Base-by-base conservation (phyloP, 805 yeast species). In the Sugiyamaella qingdaonensis region DNA sequence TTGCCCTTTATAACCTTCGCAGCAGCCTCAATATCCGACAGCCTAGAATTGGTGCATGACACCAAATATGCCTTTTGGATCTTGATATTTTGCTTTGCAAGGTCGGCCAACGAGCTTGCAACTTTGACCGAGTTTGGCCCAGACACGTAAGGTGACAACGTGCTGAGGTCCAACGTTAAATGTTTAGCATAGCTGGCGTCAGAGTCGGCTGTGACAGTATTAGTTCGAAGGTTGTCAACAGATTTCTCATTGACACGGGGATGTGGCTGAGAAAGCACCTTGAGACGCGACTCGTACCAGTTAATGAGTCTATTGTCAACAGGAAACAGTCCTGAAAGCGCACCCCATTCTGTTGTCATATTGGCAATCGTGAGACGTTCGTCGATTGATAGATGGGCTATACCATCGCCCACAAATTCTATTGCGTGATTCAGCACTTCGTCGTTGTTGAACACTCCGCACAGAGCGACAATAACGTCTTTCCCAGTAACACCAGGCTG, bases 331-430 rank as follows among this genome's bases (percentile, higher is more conserved):
- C 99, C 99, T 4, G 97, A 86, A 8, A 94, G 76, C 0, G 98
- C 98, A 65, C 98, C 98, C 98, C 98, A 91, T 72, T 91, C 98
- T 27, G 98, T 91, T 37, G 98, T 92, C 97, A 89, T 69, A 66
- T 91, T 91, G 49, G 98, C 97, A 61, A 91, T 91, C 31, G 97
- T 92, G 58, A 91, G 75, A 71, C 97, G 79, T 66, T 86, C 85
- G 67, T 92, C 96, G 48, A 90, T 78, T 1, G 95, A 75, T 51
- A 89, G 72, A 57, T 78, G 76, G 33, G 78, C 73, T 37, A 90
- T 74, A 46, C 88, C 89, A 52, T 85, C 92, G 49, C 96, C 97
- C 3, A 85, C 80, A 72, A 92, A 92, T 72, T 91, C 97, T 61
- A 91, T 87, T 18, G 97, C 97, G 68, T 89, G 96, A 68, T 88